phyloP scores from a whole-genome alignment of 2,329 filamentous ascomycete species.

The Aspergillus terreus region DNA sequence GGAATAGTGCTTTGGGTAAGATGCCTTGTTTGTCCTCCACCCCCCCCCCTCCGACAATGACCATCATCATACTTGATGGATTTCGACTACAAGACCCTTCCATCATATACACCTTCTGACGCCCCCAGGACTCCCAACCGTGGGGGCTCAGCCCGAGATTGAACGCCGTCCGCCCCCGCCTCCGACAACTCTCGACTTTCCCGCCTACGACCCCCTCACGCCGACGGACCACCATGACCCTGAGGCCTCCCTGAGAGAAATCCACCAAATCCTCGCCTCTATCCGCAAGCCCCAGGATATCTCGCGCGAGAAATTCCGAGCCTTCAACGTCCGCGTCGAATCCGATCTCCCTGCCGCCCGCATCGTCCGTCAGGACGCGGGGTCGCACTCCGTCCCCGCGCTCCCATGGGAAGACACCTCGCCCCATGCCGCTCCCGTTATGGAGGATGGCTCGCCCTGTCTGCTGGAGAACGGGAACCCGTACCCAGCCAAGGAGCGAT shows the following conservation, averaged over 20 bases:
- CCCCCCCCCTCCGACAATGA: background rate
- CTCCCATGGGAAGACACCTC: slow-evolving; percentile 31
- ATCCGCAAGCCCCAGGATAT: slow-evolving; percentile 41
- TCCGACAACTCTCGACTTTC: slow-evolving; percentile 52
- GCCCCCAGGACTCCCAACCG: slow-evolving; percentile 26
- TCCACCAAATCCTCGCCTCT: slow-evolving; percentile 44
- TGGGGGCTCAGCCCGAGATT: slow-evolving; percentile 33
- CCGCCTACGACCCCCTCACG: slow-evolving; percentile 41
- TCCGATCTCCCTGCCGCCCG: slow-evolving; percentile 31
- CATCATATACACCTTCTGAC: slow-evolving; percentile 3
- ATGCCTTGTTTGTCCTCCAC: slow-evolving; percentile 1
- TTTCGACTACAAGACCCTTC: too few species aligned
- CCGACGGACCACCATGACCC: slow-evolving; percentile 25
- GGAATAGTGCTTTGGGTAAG: slow-evolving; percentile 31
- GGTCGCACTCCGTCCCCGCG: slow-evolving; percentile 34
- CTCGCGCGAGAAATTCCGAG: slow-evolving; percentile 33
- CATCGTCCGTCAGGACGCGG: slow-evolving; percentile 32
- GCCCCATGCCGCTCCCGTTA: slow-evolving; percentile 10
- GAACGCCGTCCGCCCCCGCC: slow-evolving; percentile 48
- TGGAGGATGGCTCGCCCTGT: slow-evolving; percentile 25
- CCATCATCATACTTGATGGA: background rate
- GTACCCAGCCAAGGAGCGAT: slow-evolving; percentile 47
- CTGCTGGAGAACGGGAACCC: slow-evolving; percentile 48
- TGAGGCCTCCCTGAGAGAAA: slow-evolving; percentile 31
- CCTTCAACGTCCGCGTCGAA: slow-evolving; percentile 40